Conservation (phyloP, 192 early-diverging fungal genomes). For the Umbelopsis isabellina region DNA sequence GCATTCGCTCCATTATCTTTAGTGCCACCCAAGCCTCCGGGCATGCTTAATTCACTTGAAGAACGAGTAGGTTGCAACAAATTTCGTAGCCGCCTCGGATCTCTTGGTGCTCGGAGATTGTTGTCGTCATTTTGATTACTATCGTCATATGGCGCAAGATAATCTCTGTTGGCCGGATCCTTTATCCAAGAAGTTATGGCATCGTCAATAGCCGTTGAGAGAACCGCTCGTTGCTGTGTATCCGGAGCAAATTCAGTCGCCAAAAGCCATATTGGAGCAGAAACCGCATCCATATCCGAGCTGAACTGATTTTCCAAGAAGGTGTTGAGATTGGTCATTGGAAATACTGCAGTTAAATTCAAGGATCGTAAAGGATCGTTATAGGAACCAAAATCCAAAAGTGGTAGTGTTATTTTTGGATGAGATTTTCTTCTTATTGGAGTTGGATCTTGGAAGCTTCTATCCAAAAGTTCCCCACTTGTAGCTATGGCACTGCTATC, state of each 20-base stretch:
- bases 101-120: constrained; percentile 15
- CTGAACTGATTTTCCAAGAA: constrained; percentile 44
- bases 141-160: constrained; percentile 27
- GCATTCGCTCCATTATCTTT: constrained; percentile 9
- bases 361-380: constrained; percentile 59
- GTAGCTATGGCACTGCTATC: too few relatives aligned
- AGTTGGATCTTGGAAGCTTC: constrained; percentile 1
- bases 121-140: constrained; percentile 23
- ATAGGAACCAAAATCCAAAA: constrained; percentile 54
- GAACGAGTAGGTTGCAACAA: constrained; percentile 11
- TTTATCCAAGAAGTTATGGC: constrained; percentile 51
- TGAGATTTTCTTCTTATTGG: constrained; percentile 15
- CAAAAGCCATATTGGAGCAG: constrained; percentile 50
- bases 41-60: constrained; percentile 32
- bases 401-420: constrained; percentile 29
- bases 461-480: constrained; percentile 16
- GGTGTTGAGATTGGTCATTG: constrained; percentile 34
- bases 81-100: constrained; percentile 22
- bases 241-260: constrained; percentile 45
- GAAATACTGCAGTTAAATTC: constrained; percentile 50
- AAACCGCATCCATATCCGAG: constrained; percentile 55
- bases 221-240: constrained; percentile 42
- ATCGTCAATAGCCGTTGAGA: constrained; percentile 49
- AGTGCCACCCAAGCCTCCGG: constrained; percentile 21
- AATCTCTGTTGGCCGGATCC: constrained; percentile 38